phyloP scores from a whole-genome alignment of 2,329 filamentous ascomycete species.

The Lecanicillium sp. region DNA sequence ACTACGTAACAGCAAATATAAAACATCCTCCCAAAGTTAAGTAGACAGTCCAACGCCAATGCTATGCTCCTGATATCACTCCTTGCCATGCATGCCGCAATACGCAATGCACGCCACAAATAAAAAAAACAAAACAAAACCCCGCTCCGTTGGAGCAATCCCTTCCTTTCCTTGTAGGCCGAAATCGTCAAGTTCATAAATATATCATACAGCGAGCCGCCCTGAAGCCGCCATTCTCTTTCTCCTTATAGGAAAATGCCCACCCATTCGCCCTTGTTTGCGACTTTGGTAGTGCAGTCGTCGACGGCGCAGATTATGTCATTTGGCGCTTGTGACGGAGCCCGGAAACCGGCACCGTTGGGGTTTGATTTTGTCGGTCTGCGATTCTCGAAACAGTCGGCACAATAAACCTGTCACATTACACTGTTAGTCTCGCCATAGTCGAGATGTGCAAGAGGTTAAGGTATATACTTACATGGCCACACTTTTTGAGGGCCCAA shows the following conservation, averaged over 20 bases:
- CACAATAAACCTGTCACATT: conserved; percentile 59
- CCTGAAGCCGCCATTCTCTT: conserved; percentile 17
- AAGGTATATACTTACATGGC: conserved; percentile 63
- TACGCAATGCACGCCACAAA: not conserved
- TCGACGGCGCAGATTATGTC: conserved; percentile 48
- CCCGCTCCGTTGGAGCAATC: too few species aligned
- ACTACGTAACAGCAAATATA: too few species aligned
- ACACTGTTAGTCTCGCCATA: conserved; percentile 8
- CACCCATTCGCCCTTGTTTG: conserved; percentile 49
- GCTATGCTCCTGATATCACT: too few species aligned
- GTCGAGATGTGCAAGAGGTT: too few species aligned
- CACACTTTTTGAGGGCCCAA: conserved; percentile 85
- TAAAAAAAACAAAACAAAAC: too few species aligned
- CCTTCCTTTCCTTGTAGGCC: not conserved
- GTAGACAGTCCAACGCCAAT: not conserved
- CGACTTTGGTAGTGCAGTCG: conserved; percentile 45
- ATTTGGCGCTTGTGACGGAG: conserved; percentile 15
- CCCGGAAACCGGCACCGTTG: conserved; percentile 30
- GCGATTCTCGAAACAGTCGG: conserved; percentile 51
- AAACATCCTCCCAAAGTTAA: not conserved
- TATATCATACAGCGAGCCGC: conserved; percentile 3
- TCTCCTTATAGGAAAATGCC: conserved; percentile 45
- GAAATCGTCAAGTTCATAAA: not conserved
- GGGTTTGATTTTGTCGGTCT: conserved; percentile 26
- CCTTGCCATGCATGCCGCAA: too few species aligned